Conservation (phyloP, 257 asterid genomes). For the Nicotiana benthamiana region DNA sequence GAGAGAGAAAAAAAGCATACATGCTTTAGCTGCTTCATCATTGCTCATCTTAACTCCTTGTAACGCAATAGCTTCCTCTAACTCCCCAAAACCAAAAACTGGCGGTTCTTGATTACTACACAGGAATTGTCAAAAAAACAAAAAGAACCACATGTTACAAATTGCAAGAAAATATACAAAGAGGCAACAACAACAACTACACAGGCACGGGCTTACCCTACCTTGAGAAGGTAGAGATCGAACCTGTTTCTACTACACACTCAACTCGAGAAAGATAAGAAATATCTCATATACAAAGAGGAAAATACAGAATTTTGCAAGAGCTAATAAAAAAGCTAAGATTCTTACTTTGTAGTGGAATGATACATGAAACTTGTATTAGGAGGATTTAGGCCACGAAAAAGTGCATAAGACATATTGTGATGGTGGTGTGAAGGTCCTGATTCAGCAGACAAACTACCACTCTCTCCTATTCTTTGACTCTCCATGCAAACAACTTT, state of each 20-base stretch:
- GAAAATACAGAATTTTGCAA: too few relatives aligned
- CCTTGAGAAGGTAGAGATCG: too few relatives aligned
- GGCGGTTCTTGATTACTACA: conserved; percentile 55
- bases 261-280: too few relatives aligned
- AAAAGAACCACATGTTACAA: conserved; percentile 18
- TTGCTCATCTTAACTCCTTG: conserved; percentile 52
- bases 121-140: background rate
- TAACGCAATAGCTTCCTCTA: conserved; percentile 75
- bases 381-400: conserved; percentile 51
- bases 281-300: too few relatives aligned
- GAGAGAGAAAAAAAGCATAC: conserved; percentile 28
- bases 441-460: conserved; percentile 29
- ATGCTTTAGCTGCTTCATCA: conserved; percentile 62
- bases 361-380: conserved; percentile 46
- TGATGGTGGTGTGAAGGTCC: conserved; percentile 42
- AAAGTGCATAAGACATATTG: conserved; percentile 43
- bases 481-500: conserved; percentile 67
- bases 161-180: background rate
- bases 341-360: background rate
- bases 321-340: too few relatives aligned
- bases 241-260: too few relatives aligned
- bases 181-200: too few relatives aligned
- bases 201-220: too few relatives aligned
- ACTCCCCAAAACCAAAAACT: conserved; percentile 79
- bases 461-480: conserved; percentile 49